These are phyloP conservation scores for Amphibolis antarctica DNA, from an alignment of 106 monocot genomes.

Conservation along the genomic window DNA sequence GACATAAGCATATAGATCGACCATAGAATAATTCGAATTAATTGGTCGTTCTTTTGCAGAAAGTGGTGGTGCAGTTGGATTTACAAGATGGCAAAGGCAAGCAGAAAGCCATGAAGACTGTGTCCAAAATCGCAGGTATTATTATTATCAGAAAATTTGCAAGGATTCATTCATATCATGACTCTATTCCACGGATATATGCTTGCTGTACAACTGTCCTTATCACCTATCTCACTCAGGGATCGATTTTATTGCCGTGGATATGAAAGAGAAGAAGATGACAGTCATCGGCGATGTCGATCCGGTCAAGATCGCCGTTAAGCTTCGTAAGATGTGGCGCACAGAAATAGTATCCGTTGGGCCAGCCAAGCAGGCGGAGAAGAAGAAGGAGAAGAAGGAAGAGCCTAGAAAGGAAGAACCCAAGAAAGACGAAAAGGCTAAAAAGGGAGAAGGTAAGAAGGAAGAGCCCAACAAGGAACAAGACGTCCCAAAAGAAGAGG, in stretches of 20 bases:
- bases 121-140: slow-evolving; percentile 47
- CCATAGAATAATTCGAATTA: too few species aligned
- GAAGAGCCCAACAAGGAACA: slow-evolving; percentile 3
- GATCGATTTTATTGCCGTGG: slow-evolving; percentile 4
- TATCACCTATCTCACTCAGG: too few species aligned
- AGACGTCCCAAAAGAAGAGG: slow-evolving; percentile 1
- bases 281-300: slow-evolving; percentile 6
- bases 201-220: too few species aligned
- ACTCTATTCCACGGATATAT: too few species aligned
- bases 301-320: not conserved
- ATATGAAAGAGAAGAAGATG: slow-evolving; percentile 2
- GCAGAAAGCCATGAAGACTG: slow-evolving; percentile 64
- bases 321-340: not conserved
- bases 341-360: slow-evolving; percentile 1
- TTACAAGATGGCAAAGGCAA: slow-evolving; percentile 66
- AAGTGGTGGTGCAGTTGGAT: slow-evolving; percentile 54
- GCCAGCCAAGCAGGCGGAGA: slow-evolving; percentile 7
- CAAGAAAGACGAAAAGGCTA: not conserved
- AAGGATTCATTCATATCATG: too few species aligned
- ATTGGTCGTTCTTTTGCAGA: slow-evolving; percentile 25
- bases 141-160: not conserved
- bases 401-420: not conserved
- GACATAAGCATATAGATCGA: too few species aligned
- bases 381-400: slow-evolving; percentile 7
- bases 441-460: slow-evolving; percentile 10